Conservation (phyloP, 352 stramenopile species). For the Phytophthora niederhauseri region DNA sequence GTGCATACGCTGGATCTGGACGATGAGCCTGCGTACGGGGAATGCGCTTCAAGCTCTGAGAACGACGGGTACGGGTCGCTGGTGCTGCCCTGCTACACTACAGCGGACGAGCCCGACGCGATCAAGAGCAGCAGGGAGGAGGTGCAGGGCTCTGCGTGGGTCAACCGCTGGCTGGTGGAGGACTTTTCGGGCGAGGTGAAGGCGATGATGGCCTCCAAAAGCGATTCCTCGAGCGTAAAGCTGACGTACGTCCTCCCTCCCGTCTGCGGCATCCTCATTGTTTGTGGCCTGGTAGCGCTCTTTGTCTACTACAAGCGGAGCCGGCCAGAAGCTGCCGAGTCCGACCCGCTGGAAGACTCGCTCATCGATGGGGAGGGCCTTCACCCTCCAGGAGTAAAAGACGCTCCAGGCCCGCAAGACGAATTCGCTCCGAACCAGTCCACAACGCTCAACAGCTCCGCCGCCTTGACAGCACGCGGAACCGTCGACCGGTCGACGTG, state of each 20-base stretch:
- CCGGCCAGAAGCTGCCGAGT: not conserved
- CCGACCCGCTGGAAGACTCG: not conserved
- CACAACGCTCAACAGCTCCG: not conserved
- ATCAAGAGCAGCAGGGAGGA: conserved; percentile 1
- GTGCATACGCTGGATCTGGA: conserved; percentile 22
- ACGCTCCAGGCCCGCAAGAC: not conserved
- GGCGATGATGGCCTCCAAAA: not conserved
- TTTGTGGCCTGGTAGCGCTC: not conserved
- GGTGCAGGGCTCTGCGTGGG: conserved; percentile 18
- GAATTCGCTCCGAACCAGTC: not conserved
- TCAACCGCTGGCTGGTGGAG: conserved; percentile 23
- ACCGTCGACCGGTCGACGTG: not conserved
- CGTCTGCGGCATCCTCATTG: not conserved
- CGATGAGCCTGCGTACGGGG: conserved; percentile 18
- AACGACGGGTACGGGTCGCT: conserved; percentile 30
- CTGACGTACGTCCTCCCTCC: not conserved
- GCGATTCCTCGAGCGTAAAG: not conserved
- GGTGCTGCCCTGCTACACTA: conserved; percentile 26
- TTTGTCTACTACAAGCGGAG: not conserved
- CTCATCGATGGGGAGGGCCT: not conserved
- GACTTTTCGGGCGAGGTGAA: conserved; percentile 9
- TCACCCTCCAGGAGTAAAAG: not conserved
- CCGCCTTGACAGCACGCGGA: not conserved
- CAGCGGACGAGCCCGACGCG: not conserved
- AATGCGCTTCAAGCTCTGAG: conserved; percentile 5